Conservation (phyloP, 441 rosid species). For the Rhodomyrtus psidioides region DNA sequence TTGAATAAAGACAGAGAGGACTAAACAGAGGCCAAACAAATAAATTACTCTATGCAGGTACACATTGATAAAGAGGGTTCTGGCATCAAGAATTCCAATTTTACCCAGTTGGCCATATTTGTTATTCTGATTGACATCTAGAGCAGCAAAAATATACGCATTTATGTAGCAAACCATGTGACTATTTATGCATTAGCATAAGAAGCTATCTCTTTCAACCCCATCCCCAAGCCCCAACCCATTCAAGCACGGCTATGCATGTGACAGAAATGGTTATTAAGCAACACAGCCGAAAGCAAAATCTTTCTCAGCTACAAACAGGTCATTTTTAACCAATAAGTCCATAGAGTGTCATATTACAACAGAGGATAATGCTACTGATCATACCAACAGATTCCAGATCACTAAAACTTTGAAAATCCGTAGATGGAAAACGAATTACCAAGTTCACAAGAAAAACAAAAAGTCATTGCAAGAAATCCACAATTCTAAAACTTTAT, state of each 20-base stretch:
- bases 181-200: background rate
- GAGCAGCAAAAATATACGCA: background rate
- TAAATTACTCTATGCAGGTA: background rate
- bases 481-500: background rate
- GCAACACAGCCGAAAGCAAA: background rate
- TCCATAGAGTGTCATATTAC: background rate
- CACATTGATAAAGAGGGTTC: background rate
- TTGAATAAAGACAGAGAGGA: background rate
- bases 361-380: background rate
- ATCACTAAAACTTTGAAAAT: background rate
- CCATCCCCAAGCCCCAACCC: background rate
- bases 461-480: background rate
- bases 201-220: background rate
- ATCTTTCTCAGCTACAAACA: background rate
- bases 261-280: background rate
- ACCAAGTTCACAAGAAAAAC: background rate
- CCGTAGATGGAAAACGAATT: background rate
- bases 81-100: background rate
- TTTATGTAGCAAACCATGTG: background rate
- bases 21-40: background rate
- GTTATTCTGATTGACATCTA: background rate
- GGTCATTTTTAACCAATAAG: background rate
- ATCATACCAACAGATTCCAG: background rate
- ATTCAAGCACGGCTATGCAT: background rate
- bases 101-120: background rate